Evolutionary conservation across 2,329 filamentous ascomycete species (phyloP), one percentile per base, ranked within the genome.

Genomic region (Trematosphaeria pertusa): DNA sequence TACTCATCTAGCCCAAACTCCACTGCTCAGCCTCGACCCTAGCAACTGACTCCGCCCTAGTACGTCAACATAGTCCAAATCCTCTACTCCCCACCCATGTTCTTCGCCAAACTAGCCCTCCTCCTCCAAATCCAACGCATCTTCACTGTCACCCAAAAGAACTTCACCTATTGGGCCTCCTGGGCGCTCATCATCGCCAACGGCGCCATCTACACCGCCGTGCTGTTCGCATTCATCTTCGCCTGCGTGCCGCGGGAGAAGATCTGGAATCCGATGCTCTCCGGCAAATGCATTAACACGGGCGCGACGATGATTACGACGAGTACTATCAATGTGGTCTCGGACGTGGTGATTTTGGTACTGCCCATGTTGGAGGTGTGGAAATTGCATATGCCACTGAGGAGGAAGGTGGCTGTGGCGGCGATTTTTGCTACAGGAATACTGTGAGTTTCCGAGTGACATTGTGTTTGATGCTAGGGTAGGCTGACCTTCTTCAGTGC

Each of bases 141-240:
- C 4, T 53, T 56, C 32, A 21, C 37, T 17, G 18, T 8, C 28
- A 15, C 39, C 9, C 39, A 33, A 5, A 45, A 37, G 28, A 31
- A 37, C 10, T 52, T 48, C 30, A 43, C 48, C 32, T 55, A 43
- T 22, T 64, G 51, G 53, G 40, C 46, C 22, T 51, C 40, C 19
- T 55, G 57, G 50, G 40, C 45, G n/a, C 35, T 61, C 22, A 54
- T 65, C 24, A 43, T 44, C 15, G 48, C 48, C 5, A 64, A 61
- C 28, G 35, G 46, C 1, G 31, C 47, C 22, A 43, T 31, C 28
- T 54, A 45, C 36, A 32, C 49, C 10, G 43, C 11, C 3, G 40
- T 39, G 4, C 20, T 47, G 17, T 48, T 54, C 35, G 49, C 44
- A 2, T 48, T 50, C 22, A 7, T 52, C n/a, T 58, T 60, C 37